phyloP scores from a whole-genome alignment of 768 basidiomycete genomes.

The Postia placenta region DNA sequence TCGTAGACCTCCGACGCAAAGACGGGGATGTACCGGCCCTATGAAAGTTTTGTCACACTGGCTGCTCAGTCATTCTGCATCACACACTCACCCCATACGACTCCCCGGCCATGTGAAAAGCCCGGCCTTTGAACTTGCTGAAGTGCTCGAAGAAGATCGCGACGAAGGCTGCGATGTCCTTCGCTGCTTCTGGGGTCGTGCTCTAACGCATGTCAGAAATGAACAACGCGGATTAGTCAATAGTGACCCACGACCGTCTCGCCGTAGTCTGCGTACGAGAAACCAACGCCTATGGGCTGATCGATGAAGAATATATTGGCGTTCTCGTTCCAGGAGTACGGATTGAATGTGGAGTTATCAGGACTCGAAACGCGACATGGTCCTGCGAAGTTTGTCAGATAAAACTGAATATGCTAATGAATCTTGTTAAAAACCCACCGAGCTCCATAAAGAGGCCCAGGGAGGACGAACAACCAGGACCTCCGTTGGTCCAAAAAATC shows the following conservation, averaged over 20 bases:
- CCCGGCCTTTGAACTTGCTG: conserved; percentile 58
- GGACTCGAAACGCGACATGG: conserved; percentile 58
- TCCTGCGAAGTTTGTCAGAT: conserved; percentile 62
- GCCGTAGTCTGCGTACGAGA: conserved; percentile 47
- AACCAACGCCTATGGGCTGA: conserved; percentile 33
- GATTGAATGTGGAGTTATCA: conserved; percentile 47
- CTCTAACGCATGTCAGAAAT: conserved; percentile 37
- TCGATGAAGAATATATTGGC: conserved; percentile 50
- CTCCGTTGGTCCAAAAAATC: conserved; percentile 32
- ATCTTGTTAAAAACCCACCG: conserved; percentile 20
- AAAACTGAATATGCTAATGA: conserved; percentile 61
- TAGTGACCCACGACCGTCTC: conserved; percentile 51
- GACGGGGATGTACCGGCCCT: conserved; percentile 50
- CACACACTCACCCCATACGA: conserved; percentile 42
- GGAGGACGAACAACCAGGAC: conserved; percentile 23
- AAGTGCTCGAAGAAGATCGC: conserved; percentile 74
- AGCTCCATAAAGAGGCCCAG: conserved; percentile 43
- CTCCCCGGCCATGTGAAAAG: conserved; percentile 37
- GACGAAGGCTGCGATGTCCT: conserved; percentile 67
- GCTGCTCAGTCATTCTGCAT: conserved; percentile 23
- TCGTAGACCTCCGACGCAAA: conserved; percentile 45
- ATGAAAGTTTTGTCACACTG: conserved; percentile 10
- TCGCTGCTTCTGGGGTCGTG: conserved; percentile 61
- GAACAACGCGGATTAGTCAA: conserved; percentile 49
- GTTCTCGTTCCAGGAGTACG: conserved; percentile 62